Percentiles rank a stretch among this genome's conserved stretches.
Evolutionary conservation across 306 rosid genomes (phyloP).

Genomic region (Cicer bijugum): DNA sequence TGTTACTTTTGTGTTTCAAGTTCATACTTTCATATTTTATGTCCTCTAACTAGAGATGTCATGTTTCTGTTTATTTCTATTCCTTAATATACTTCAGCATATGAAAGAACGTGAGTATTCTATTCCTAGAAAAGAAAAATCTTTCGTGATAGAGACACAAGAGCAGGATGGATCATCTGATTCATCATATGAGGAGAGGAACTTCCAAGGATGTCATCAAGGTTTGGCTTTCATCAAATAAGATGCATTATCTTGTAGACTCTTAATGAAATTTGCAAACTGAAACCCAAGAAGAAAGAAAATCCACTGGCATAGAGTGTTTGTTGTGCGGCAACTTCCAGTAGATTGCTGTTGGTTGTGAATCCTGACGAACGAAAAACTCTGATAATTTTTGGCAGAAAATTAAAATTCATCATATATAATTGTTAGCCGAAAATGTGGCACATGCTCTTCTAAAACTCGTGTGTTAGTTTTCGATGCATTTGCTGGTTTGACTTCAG

Average conservation of each 20-base stretch:
- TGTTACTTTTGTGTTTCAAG: slow-evolving; percentile 41
- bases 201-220: slow-evolving; percentile 51
- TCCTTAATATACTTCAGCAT: slow-evolving; percentile 74
- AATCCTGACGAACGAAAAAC: slow-evolving; percentile 22
- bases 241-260: slow-evolving; percentile 39
- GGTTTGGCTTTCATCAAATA: slow-evolving; percentile 51
- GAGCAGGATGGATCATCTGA: slow-evolving; percentile 55
- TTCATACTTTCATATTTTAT: slow-evolving; percentile 36
- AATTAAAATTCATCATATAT: slow-evolving; percentile 13
- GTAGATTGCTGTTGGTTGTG: slow-evolving; percentile 24
- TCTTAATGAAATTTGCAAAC: slow-evolving; percentile 36
- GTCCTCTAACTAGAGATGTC: slow-evolving; percentile 40
- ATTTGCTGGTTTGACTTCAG: slow-evolving; percentile 38
- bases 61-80: slow-evolving; percentile 48
- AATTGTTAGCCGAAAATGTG: slow-evolving; percentile 1
- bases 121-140: slow-evolving; percentile 48
- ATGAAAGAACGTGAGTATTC: slow-evolving; percentile 50
- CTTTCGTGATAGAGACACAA: slow-evolving; percentile 48
- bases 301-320: not conserved
- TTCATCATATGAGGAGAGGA: slow-evolving; percentile 63
- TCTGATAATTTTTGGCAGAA: not conserved
- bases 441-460: slow-evolving; percentile 25
- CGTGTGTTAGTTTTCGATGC: slow-evolving; percentile 34
- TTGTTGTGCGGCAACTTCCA: slow-evolving; percentile 28
- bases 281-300: not conserved